phyloP scores from a whole-genome alignment of 2,329 filamentous ascomycete genomes.

The Coniochaeta pulveracea region DNA sequence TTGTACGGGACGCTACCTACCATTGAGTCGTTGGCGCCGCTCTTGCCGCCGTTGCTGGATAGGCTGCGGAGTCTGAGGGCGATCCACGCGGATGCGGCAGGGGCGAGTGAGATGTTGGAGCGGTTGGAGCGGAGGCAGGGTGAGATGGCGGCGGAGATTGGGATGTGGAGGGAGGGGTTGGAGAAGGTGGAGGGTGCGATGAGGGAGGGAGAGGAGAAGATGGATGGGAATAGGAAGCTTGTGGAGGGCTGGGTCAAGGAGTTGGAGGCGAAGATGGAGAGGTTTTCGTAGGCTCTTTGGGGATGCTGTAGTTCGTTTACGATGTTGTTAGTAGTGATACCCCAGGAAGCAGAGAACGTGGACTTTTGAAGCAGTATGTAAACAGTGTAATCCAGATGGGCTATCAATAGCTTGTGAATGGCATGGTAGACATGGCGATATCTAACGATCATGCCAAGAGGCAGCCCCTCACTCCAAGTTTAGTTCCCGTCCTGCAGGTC shows the following conservation, averaged over 20 bases:
- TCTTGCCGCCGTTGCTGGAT: slow-evolving; percentile 77
- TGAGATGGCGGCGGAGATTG: slow-evolving; percentile 74
- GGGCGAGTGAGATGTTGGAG: slow-evolving; percentile 65
- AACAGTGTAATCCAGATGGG: too few relatives aligned
- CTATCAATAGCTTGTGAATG: too few relatives aligned
- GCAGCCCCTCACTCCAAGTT: too few relatives aligned
- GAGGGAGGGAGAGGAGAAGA: slow-evolving; percentile 53
- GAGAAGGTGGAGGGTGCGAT: slow-evolving; percentile 69
- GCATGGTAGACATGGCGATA: too few relatives aligned
- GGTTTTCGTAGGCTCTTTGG: slow-evolving; percentile 28
- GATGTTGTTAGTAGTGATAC: slow-evolving; percentile 21
- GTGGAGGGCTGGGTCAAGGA: slow-evolving; percentile 84
- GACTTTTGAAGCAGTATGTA: too few relatives aligned
- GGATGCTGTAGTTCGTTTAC: slow-evolving; percentile 7
- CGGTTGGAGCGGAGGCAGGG: slow-evolving; percentile 68
- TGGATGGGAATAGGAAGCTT: slow-evolving; percentile 71
- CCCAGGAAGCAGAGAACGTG: slow-evolving; percentile 11
- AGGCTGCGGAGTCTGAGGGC: slow-evolving; percentile 71
- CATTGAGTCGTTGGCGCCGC: slow-evolving; percentile 74
- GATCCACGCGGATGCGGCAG: slow-evolving; percentile 79
- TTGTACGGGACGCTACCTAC: slow-evolving; percentile 82
- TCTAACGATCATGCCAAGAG: too few relatives aligned
- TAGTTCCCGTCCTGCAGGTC: too few relatives aligned
- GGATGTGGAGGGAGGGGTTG: slow-evolving; percentile 74
- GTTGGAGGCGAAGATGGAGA: slow-evolving; percentile 65